Evolutionary conservation across 805 yeast genomes (phyloP), one percentile per base, ranked within the genome.

Genomic region (Ogataea methanolica): DNA sequence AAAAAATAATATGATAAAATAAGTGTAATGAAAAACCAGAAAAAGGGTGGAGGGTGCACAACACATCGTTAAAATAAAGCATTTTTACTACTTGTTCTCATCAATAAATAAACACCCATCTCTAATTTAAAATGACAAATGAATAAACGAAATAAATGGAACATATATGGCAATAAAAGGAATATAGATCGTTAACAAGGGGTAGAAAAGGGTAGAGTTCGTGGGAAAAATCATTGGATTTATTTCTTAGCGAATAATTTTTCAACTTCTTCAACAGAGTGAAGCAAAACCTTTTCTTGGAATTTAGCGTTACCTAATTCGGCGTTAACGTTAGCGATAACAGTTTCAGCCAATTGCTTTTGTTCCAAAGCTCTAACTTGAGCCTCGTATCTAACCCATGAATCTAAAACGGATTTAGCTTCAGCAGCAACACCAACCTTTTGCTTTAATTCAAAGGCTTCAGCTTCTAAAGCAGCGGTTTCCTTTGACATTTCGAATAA

Each of bases 351-450:
- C 63, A 94, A 83, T 72, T 88, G 96, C 72, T 83, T 80, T 79
- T 94, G 99, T 79, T 94, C 96, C 67, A 82, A 74, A 78, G 89
- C 96, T 78, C 97, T 92, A 59, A 91, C 94, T 69, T 89, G 90
- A 59, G 88, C 85, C 79, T 94, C 99, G 73, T 87, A 88, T 82
- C 98, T 88, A 62, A 91, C 97, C 99, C 99, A 94, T 15, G 98
- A 89, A 75, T 94, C 99, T 68, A 94, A 82, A 52, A 92, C 96
- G 49, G 94, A 75, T 77, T 87, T 90, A 65, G 98, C 98, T 78
- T 90, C 96, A 54, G 75, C 61, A 49, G 96, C 92, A 58, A 90
- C 80, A 54, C 83, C 90, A 58, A 88, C 90, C 67, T 83, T 73
- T 79, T 94, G 99, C 78, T 90, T 86, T 70, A 88, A 81, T 75